These are phyloP conservation scores for Lichtheimia ramosa DNA, from an alignment of 371 early-diverging fungal species.

Conservation along the genomic window DNA sequence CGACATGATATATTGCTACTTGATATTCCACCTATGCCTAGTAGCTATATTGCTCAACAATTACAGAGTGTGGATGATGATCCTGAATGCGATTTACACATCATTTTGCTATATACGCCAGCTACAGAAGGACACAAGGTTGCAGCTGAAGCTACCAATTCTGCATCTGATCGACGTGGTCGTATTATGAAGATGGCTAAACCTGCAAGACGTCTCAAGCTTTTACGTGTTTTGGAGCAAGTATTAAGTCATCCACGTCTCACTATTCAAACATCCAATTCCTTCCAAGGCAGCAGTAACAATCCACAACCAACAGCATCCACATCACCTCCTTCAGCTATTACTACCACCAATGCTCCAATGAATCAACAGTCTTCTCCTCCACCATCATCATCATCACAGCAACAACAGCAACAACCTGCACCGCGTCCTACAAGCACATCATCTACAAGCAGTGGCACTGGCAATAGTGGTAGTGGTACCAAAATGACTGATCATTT, in stretches of 20 bases:
- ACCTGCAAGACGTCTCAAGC: slow-evolving; percentile 53
- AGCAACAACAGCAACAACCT: slow-evolving; percentile 2
- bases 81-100: slow-evolving; percentile 46
- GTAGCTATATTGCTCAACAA: slow-evolving; percentile 36
- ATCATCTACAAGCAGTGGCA: background rate
- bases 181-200: slow-evolving; percentile 56
- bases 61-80: slow-evolving; percentile 47
- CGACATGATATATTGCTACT: slow-evolving; percentile 36
- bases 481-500: slow-evolving; percentile 39
- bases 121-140: slow-evolving; percentile 47
- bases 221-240: slow-evolving; percentile 41
- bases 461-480: background rate
- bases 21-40: slow-evolving; percentile 46
- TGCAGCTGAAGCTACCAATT: slow-evolving; percentile 42
- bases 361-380: background rate
- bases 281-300: background rate
- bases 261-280: slow-evolving; percentile 1
- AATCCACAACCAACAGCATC: background rate
- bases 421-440: slow-evolving; percentile 11
- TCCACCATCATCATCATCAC: background rate
- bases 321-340: background rate
- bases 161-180: slow-evolving; percentile 41
- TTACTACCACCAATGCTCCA: background rate
- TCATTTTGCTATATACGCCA: slow-evolving; percentile 42
- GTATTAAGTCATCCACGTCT: slow-evolving; percentile 23